These are phyloP conservation scores for Golubevia sp. DNA, from an alignment of 1,284 basidiomycete genomes.

Conservation along the genomic window DNA sequence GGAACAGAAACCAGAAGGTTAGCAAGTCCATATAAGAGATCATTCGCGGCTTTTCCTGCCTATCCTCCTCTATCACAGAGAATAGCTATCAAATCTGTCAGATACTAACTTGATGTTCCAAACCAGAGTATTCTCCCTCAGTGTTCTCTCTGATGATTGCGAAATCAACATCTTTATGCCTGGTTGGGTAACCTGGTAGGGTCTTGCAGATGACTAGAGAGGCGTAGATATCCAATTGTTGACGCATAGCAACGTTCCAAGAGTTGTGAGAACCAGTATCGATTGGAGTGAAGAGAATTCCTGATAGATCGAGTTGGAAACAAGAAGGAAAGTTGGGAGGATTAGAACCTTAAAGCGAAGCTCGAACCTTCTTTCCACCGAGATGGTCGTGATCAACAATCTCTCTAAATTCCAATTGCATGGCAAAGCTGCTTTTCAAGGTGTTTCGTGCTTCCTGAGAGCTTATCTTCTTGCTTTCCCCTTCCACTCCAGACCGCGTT, in stretches of 20 bases:
- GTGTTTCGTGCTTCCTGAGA: neutral
- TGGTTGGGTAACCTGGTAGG: conserved; percentile 93
- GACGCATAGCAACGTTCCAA: conserved; percentile 99
- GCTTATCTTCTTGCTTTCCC: neutral
- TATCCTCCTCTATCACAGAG: neutral
- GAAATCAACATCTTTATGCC: conserved; percentile 96
- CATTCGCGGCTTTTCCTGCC: neutral
- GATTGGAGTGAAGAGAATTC: conserved; percentile 97
- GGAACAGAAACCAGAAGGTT: neutral
- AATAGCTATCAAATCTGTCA: neutral
- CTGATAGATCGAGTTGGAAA: conserved; percentile 67
- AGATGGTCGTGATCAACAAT: too few relatives aligned
- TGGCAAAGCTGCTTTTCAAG: too few relatives aligned
- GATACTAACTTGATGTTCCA: conserved; percentile 79
- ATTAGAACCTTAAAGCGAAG: neutral
- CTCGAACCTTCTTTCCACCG: neutral
- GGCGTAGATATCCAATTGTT: conserved; percentile 98
- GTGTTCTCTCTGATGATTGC: conserved; percentile 99
- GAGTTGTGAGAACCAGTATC: conserved; percentile 95
- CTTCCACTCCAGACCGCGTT: neutral
- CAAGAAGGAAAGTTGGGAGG: neutral
- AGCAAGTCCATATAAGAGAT: neutral
- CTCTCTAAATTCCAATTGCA: too few relatives aligned
- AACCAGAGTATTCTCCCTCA: conserved; percentile 98
- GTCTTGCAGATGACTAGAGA: conserved; percentile 98